phyloP scores from a whole-genome alignment of 176 grass and related monocot genomes.

The Cocos nucifera region DNA sequence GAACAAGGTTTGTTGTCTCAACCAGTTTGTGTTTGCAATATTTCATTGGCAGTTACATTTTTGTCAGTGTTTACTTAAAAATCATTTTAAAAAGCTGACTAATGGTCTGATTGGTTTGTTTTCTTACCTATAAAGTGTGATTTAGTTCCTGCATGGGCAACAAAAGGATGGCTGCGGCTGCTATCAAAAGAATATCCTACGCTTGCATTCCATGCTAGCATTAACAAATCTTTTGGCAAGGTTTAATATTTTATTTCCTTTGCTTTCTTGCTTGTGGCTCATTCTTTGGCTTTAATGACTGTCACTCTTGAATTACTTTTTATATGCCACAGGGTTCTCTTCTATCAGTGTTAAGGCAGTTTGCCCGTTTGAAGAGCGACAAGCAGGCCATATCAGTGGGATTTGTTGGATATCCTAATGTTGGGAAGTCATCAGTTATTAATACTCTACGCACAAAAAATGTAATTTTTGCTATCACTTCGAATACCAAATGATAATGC shows the following conservation, averaged over 20 bases:
- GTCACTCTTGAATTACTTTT: not conserved
- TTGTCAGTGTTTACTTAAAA: too few relatives aligned
- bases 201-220: slow-evolving; percentile 90
- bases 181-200: slow-evolving; percentile 88
- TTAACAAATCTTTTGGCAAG: slow-evolving; percentile 95
- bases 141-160: slow-evolving; percentile 88
- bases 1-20: slow-evolving; percentile 52
- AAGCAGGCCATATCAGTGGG: slow-evolving; percentile 97
- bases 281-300: not conserved
- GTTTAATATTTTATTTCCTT: slow-evolving; percentile 22
- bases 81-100: not conserved
- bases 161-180: slow-evolving; percentile 84
- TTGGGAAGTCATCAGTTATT: slow-evolving; percentile 98
- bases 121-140: slow-evolving; percentile 55
- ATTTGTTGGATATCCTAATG: slow-evolving; percentile 97
- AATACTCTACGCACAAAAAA: slow-evolving; percentile 93
- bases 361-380: slow-evolving; percentile 83
- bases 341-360: slow-evolving; percentile 84
- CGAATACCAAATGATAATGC: not conserved
- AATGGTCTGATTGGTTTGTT: slow-evolving; percentile 4
- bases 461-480: slow-evolving; percentile 35
- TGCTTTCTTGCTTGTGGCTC: not conserved
- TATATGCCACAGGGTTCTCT: slow-evolving; percentile 59
- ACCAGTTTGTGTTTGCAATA: not conserved
- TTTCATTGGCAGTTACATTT: too few relatives aligned